Percentiles rank a stretch among this genome's conserved stretches.
Evolutionary conservation across 2,329 filamentous ascomycete genomes (phyloP).

Genomic region (Pseudogymnoascus sp.): DNA sequence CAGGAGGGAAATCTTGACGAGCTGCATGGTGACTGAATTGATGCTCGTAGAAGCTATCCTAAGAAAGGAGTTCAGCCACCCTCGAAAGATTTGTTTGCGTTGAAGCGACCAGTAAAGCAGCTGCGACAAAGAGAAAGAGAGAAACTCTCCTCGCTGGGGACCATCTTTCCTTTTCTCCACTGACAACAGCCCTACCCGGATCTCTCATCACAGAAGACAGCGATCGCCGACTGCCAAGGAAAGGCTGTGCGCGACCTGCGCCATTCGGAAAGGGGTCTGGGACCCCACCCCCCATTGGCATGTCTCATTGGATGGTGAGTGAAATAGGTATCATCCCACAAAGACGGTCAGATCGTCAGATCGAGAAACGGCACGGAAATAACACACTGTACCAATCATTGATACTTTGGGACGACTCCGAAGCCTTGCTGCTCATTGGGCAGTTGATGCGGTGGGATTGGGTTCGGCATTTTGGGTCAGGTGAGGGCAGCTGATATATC

Average conservation of each 20-base stretch:
- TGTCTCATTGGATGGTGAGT: neutral
- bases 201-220: neutral
- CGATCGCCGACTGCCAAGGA: neutral
- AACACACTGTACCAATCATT: neutral
- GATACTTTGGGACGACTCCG: neutral
- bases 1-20: constrained; percentile 22
- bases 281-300: neutral
- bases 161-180: neutral
- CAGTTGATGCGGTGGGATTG: too few relatives aligned
- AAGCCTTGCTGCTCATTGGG: neutral
- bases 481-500: neutral
- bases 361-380: neutral
- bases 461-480: neutral
- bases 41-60: neutral
- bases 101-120: neutral
- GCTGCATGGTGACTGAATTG: neutral
- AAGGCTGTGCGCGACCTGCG: neutral
- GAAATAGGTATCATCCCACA: neutral
- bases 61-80: neutral
- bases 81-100: neutral
- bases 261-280: neutral
- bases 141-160: neutral
- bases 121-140: neutral
- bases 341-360: neutral
- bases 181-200: neutral